Evolutionary conservation across 1,284 basidiomycete species (phyloP), one percentile per base, ranked within the genome.

Genomic region (Sanghuangporus sanghuang): DNA sequence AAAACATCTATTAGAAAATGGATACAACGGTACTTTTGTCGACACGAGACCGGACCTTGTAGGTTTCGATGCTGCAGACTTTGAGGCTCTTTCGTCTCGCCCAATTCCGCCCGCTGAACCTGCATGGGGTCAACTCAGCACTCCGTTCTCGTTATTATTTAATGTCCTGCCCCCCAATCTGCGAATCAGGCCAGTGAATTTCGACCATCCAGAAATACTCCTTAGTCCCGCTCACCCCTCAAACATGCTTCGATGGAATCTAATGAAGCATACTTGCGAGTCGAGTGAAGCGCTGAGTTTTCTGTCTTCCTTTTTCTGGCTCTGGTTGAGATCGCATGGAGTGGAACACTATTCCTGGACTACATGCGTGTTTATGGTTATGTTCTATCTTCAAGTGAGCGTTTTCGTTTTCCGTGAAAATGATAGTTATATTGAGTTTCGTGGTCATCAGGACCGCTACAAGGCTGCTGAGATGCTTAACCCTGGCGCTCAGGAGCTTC

Each of bases 1-100:
- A 16, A 42, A 49, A 11, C 40, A 60, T 21, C 54, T 68, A 18
- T 27, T 27, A 11, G 54, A 27, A 36, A 36, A 63, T 8, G 64
- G 60, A 14, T 67, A 60, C 59, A 61, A 23, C 21, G 68, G 68
- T 6, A 42, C 57, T 11, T 58, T 67, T 27, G 42, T 67, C 35
- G 52, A 59, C 16, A 49, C 36, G n/a, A 50, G 59, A 46, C 38
- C 53, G 52, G 61, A 56, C 55, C 12, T 60, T 8, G 21, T 48
- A n/a, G 59, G 54, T 39, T 32, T 38, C 48, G 16, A 63, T 36
- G 9, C 50, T 7, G 14, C 9, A 16, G 46, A 56, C 21, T 7
- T n/a, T 9, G 27, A 6, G 6, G 39, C 21, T 7, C 21, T 46
- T 3, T 6, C 11, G 14, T 9, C 18, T 32, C 52, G 36, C 42